phyloP scores from a whole-genome alignment of 495 filamentous ascomycete genomes.

The Trichoderma asperelloides region DNA sequence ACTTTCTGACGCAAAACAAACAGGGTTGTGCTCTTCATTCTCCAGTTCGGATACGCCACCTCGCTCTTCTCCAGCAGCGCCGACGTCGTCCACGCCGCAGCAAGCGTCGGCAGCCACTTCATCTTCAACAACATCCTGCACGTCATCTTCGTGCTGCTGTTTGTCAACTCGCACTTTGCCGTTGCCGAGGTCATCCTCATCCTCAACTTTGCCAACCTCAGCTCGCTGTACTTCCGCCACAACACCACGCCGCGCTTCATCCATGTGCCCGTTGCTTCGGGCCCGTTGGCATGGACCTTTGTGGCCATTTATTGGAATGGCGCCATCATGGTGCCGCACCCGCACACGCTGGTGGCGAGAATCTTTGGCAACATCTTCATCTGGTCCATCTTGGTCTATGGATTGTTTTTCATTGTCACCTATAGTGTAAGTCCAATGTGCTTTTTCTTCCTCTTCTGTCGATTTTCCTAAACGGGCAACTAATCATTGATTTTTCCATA shows the following conservation, averaged over 20 bases:
- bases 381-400: constrained; percentile 70
- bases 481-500: not conserved
- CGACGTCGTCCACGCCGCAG: constrained; percentile 54
- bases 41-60: constrained; percentile 66
- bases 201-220: constrained; percentile 72
- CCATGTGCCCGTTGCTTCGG: constrained; percentile 63
- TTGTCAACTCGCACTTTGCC: constrained; percentile 61
- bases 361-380: constrained; percentile 79
- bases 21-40: constrained; percentile 65
- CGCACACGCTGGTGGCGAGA: constrained; percentile 47
- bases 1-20: not conserved
- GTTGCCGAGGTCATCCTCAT: constrained; percentile 67
- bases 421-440: constrained; percentile 44
- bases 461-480: not conserved
- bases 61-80: constrained; percentile 62
- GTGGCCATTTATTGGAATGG: constrained; percentile 83
- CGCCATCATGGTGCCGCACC: constrained; percentile 59
- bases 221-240: constrained; percentile 71
- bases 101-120: constrained; percentile 72
- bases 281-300: constrained; percentile 75
- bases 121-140: constrained; percentile 76
- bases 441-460: not conserved
- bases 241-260: constrained; percentile 55
- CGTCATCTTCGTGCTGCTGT: constrained; percentile 72
- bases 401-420: constrained; percentile 56